phyloP scores from a whole-genome alignment of 2,329 filamentous ascomycete species.

The Fusarium luffae region DNA sequence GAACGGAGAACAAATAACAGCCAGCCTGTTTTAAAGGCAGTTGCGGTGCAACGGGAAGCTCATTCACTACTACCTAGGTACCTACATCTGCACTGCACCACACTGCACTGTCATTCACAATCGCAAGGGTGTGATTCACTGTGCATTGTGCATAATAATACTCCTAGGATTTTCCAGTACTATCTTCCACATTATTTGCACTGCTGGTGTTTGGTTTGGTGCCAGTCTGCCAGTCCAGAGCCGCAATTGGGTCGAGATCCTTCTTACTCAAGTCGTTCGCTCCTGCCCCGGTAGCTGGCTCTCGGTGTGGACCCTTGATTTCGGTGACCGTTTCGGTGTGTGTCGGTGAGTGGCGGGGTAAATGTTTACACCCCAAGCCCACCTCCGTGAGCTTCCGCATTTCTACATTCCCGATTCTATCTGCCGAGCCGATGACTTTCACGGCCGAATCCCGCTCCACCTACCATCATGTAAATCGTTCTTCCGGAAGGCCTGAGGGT shows the following conservation, averaged over 20 bases:
- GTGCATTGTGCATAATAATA: not conserved
- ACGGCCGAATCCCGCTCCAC: constrained; percentile 34
- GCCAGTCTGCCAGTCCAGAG: too few species aligned
- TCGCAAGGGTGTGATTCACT: not conserved
- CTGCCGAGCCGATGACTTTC: constrained; percentile 45
- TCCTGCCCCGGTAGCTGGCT: not conserved
- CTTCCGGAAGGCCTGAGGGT: constrained; percentile 38
- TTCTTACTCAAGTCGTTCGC: not conserved
- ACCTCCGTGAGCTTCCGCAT: constrained; percentile 2
- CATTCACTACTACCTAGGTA: not conserved
- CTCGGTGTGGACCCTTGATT: constrained; percentile 11
- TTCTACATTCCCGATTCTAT: constrained; percentile 45
- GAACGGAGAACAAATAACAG: not conserved
- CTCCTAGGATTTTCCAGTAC: not conserved
- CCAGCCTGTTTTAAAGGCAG: not conserved
- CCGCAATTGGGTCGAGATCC: not conserved
- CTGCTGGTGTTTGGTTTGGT: not conserved
- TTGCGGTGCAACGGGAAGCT: not conserved
- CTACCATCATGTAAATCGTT: constrained; percentile 43
- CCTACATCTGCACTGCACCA: not conserved
- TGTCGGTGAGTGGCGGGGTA: constrained; percentile 44
- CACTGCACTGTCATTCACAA: not conserved
- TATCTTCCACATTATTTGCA: not conserved
- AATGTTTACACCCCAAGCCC: constrained; percentile 40
- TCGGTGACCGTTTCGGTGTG: constrained; percentile 8